phyloP scores from a whole-genome alignment of 495 filamentous ascomycete genomes.

The Tuber melanosporum region DNA sequence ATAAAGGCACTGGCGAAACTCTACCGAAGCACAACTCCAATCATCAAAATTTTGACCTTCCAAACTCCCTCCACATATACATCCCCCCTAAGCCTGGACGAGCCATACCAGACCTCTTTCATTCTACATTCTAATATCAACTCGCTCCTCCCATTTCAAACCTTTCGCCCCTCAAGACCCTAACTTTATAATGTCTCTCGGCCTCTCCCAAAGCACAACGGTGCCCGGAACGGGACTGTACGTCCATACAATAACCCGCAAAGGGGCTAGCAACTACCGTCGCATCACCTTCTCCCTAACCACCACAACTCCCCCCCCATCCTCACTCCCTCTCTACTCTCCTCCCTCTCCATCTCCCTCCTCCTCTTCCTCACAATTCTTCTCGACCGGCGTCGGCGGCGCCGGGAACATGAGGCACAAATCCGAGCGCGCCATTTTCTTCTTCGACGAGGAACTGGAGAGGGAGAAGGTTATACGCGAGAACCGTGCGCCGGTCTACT shows the following conservation, averaged over 20 bases:
- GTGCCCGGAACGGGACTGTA: not conserved
- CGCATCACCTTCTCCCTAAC: not conserved
- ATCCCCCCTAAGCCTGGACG: not conserved
- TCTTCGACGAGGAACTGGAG: not conserved
- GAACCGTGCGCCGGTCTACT: not conserved
- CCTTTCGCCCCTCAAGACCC: not conserved
- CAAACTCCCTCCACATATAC: not conserved
- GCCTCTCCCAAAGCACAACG: not conserved
- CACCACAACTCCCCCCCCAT: not conserved
- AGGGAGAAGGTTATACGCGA: not conserved
- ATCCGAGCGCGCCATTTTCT: not conserved
- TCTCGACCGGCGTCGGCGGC: not conserved
- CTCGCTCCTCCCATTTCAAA: not conserved
- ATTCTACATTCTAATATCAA: not conserved
- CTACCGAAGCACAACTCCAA: not conserved
- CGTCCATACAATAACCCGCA: not conserved
- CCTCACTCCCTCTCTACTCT: not conserved
- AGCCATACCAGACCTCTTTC: not conserved
- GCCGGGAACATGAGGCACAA: constrained; percentile 1
- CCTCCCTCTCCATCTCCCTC: not conserved
- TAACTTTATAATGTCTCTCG: not conserved
- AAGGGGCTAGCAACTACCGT: not conserved
- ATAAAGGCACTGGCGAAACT: not conserved
- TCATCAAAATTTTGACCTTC: not conserved
- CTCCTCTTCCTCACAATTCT: not conserved